These are phyloP conservation scores for Fomitiporia mediterranea DNA, from an alignment of 1,284 basidiomycete genomes.

Conservation along the genomic window DNA sequence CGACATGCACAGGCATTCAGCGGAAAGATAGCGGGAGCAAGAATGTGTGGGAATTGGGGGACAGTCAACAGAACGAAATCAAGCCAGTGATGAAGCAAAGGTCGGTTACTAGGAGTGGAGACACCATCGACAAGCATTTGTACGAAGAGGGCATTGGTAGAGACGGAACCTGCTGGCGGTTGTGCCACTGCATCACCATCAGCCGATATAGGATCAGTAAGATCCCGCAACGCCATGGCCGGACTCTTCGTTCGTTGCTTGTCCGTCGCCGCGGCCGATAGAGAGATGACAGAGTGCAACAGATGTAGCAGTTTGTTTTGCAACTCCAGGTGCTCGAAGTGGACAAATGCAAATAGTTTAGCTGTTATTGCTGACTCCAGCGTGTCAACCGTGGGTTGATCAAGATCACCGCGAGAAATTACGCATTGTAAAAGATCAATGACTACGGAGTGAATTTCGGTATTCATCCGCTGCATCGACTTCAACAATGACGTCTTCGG, in stretches of 20 bases:
- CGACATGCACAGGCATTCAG: slow-evolving; percentile 79
- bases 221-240: slow-evolving; percentile 32
- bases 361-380: slow-evolving; percentile 71
- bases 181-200: background rate
- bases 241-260: slow-evolving; percentile 26
- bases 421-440: slow-evolving; percentile 83
- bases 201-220: slow-evolving; percentile 24
- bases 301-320: slow-evolving; percentile 93
- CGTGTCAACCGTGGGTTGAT: slow-evolving; percentile 49
- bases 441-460: slow-evolving; percentile 64
- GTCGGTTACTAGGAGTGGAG: slow-evolving; percentile 59
- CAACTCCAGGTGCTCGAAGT: slow-evolving; percentile 66
- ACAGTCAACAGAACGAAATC: slow-evolving; percentile 93
- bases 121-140: slow-evolving; percentile 83
- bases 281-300: slow-evolving; percentile 79
- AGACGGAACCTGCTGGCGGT: background rate
- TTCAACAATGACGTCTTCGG: slow-evolving; percentile 44
- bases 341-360: slow-evolving; percentile 73
- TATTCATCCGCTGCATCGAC: slow-evolving; percentile 59
- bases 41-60: slow-evolving; percentile 71
- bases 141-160: slow-evolving; percentile 64
- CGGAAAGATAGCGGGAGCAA: slow-evolving; percentile 67
- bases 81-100: slow-evolving; percentile 91
- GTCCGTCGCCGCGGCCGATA: slow-evolving; percentile 32
- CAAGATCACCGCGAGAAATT: slow-evolving; percentile 74